Conservation (phyloP, 495 filamentous ascomycete genomes). For the Pseudomonodictys pantanalensis region DNA sequence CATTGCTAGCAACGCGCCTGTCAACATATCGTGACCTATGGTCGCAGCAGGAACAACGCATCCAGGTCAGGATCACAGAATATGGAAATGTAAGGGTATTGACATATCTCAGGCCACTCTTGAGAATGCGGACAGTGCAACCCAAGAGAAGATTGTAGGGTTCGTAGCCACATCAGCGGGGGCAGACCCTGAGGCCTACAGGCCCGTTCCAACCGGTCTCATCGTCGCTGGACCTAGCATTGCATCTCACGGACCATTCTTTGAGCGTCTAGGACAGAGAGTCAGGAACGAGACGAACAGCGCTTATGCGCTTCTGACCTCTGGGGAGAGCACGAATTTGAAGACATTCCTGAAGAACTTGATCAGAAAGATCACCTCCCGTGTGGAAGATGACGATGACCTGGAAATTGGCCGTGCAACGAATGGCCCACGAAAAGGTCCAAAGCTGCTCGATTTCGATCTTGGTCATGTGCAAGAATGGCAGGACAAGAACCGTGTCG, state of each 20-base stretch:
- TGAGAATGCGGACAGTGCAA: slow-evolving; percentile 58
- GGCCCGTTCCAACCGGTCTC: slow-evolving; percentile 70
- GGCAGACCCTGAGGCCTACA: slow-evolving; percentile 40
- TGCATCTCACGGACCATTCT: slow-evolving; percentile 69
- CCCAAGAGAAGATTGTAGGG: slow-evolving; percentile 58
- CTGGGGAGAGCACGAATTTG: slow-evolving; percentile 75
- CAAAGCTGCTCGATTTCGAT: slow-evolving; percentile 84
- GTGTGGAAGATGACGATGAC: slow-evolving; percentile 49
- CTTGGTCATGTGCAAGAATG: slow-evolving; percentile 73
- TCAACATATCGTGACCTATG: slow-evolving; percentile 65
- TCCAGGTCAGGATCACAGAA: slow-evolving; percentile 56
- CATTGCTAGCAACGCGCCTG: slow-evolving; percentile 50
- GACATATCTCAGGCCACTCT: slow-evolving; percentile 54
- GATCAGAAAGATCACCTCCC: slow-evolving; percentile 67
- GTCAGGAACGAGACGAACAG: slow-evolving; percentile 49
- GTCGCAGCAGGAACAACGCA: slow-evolving; percentile 62
- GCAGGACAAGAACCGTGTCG: slow-evolving; percentile 53
- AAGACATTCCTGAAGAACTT: slow-evolving; percentile 81
- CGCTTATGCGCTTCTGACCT: slow-evolving; percentile 64
- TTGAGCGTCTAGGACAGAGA: slow-evolving; percentile 62
- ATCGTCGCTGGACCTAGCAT: slow-evolving; percentile 86
- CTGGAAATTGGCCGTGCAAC: slow-evolving; percentile 6
- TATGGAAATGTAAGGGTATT: slow-evolving; percentile 17
- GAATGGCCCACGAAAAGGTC: slow-evolving; percentile 47
- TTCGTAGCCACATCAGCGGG: slow-evolving; percentile 52